A percentile compares a stretch with the other conserved stretches of the same genome.
Conservation (phyloP, 257 asterid genomes). For the Cynanchum wilfordii region DNA sequence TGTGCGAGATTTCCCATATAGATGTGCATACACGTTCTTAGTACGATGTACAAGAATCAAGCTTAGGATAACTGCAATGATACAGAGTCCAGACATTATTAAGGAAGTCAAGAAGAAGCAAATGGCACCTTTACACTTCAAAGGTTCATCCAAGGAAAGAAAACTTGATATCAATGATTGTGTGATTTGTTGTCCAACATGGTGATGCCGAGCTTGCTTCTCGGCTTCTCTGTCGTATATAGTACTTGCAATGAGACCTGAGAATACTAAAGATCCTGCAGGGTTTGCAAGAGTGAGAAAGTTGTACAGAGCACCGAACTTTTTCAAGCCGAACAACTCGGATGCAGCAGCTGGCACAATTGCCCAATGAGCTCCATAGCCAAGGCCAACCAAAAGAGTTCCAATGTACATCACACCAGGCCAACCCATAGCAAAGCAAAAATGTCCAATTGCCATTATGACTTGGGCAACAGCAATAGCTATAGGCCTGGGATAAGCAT, state of each 20-base stretch:
- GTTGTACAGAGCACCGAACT: slow-evolving; percentile 58
- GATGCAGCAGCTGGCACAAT: slow-evolving; percentile 91
- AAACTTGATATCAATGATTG: slow-evolving; percentile 39
- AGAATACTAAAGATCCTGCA: slow-evolving; percentile 43
- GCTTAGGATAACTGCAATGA: slow-evolving; percentile 56
- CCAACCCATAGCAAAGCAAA: slow-evolving; percentile 90
- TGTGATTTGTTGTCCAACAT: slow-evolving; percentile 20
- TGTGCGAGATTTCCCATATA: slow-evolving; percentile 52
- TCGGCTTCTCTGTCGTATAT: slow-evolving; percentile 50
- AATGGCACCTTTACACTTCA: slow-evolving; percentile 62
- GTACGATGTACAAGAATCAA: slow-evolving; percentile 77
- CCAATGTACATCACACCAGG: slow-evolving; percentile 82
- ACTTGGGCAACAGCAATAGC: slow-evolving; percentile 77
- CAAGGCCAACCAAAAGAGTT: slow-evolving; percentile 89
- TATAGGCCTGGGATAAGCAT: slow-evolving; percentile 77
- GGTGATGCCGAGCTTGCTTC: slow-evolving; percentile 46
- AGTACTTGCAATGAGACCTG: slow-evolving; percentile 45
- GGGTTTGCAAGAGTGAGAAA: slow-evolving; percentile 54
- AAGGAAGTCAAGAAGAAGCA: slow-evolving; percentile 75
- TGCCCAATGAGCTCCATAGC: slow-evolving; percentile 98
- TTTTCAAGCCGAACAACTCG: slow-evolving; percentile 82
- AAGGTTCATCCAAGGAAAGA: slow-evolving; percentile 41
- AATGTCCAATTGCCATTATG: slow-evolving; percentile 76
- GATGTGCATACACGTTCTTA: slow-evolving; percentile 53
- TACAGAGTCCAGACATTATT: slow-evolving; percentile 77